Conservation (phyloP, 1,139 yeast species). For the Spencermartinsiella ligniputridi region DNA sequence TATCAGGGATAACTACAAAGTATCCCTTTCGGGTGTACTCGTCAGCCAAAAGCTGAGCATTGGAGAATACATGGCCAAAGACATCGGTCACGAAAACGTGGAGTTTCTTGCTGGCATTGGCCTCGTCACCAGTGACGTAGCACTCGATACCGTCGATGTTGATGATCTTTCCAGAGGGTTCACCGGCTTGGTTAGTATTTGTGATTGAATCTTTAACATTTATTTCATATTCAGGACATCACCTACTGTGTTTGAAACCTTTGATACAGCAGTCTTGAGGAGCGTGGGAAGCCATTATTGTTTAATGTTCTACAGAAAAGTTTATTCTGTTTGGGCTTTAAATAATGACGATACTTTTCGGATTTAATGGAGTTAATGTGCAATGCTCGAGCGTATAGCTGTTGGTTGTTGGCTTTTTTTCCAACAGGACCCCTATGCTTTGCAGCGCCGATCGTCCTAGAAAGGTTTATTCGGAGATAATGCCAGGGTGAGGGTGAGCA, state of each 20-base stretch:
- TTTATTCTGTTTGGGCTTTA: too few species aligned
- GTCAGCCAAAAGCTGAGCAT: conserved; percentile 65
- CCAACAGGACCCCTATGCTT: too few species aligned
- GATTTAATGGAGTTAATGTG: too few species aligned
- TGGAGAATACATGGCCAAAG: conserved; percentile 55
- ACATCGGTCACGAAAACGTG: conserved; percentile 67
- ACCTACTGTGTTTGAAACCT: conserved; percentile 4
- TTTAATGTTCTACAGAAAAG: too few species aligned
- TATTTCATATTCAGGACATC: not conserved
- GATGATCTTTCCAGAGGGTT: conserved; percentile 41
- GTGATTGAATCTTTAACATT: not conserved
- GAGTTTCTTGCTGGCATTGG: conserved; percentile 40
- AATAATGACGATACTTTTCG: too few species aligned
- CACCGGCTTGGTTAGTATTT: conserved; percentile 18
- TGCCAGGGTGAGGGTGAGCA: too few species aligned
- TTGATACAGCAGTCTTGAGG: conserved; percentile 2
- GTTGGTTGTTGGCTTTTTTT: too few species aligned
- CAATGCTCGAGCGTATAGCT: too few species aligned
- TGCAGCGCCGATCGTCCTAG: too few species aligned
- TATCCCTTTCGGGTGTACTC: conserved; percentile 59
- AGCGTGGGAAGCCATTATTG: conserved; percentile 4
- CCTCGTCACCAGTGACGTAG: conserved; percentile 53
- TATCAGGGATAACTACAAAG: conserved; percentile 69
- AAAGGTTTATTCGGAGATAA: too few species aligned
- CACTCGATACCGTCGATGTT: conserved; percentile 46